phyloP scores from a whole-genome alignment of 2,329 filamentous ascomycete species.

The Xylaria sp. region DNA sequence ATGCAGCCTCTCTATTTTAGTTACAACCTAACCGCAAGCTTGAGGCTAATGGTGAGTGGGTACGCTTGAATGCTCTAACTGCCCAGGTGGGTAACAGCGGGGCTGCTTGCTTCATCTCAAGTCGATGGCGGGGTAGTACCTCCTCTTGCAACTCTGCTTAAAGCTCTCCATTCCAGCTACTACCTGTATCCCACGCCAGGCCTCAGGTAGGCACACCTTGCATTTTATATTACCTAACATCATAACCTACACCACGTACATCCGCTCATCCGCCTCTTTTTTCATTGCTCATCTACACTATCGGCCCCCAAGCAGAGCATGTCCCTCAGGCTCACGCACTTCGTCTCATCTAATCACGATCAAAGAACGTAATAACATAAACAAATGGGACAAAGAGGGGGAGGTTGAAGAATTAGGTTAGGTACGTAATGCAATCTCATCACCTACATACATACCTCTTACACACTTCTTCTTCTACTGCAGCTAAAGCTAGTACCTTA shows the following conservation, averaged over 20 bases:
- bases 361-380: not conserved
- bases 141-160: not conserved
- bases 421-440: not conserved
- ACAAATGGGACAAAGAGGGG: not conserved
- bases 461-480: too few species aligned
- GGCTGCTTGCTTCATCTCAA: not conserved
- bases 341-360: not conserved
- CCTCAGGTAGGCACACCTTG: too few species aligned
- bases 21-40: too few species aligned
- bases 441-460: not conserved
- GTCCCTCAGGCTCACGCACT: too few species aligned
- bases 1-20: too few species aligned
- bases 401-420: not conserved
- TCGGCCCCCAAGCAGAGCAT: not conserved
- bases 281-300: not conserved
- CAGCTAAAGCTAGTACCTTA: not conserved
- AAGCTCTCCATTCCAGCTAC: too few species aligned
- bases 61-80: not conserved
- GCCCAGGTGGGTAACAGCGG: not conserved
- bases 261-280: too few species aligned
- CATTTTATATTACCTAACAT: too few species aligned
- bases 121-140: not conserved
- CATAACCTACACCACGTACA: too few species aligned
- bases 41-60: too few species aligned
- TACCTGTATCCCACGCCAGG: too few species aligned